phyloP scores from a whole-genome alignment of 2,329 filamentous ascomycete genomes.

The Didymella exigua region DNA sequence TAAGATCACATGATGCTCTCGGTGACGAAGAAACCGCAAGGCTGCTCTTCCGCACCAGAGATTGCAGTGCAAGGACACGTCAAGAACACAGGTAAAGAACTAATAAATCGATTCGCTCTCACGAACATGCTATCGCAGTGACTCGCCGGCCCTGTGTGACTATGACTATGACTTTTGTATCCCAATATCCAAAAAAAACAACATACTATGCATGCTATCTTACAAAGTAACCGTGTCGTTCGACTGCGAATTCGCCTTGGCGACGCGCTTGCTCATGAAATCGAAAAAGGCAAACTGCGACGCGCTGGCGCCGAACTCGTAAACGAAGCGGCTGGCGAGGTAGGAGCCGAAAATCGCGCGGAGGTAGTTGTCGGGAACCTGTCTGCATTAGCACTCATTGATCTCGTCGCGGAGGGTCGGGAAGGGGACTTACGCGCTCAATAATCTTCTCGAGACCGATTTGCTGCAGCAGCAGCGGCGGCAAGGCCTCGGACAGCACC shows the following conservation, averaged over 20 bases:
- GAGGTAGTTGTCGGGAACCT: conserved; percentile 89
- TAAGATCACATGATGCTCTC: neutral
- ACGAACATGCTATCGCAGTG: neutral
- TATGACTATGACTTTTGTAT: neutral
- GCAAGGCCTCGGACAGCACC: conserved; percentile 84
- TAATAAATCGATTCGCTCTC: neutral
- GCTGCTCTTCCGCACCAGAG: neutral
- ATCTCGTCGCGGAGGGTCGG: no score
- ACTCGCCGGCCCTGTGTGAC: neutral
- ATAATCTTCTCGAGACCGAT: conserved; percentile 90
- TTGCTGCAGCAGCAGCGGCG: conserved; percentile 81
- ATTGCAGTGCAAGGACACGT: neutral
- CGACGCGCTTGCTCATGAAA: conserved; percentile 66
- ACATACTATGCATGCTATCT: neutral
- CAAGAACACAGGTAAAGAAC: neutral
- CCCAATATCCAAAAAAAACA: neutral
- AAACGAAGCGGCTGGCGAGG: conserved; percentile 93
- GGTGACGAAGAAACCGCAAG: no score
- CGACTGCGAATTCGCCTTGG: conserved; percentile 30
- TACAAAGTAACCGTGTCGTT: neutral
- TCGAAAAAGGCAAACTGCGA: conserved; percentile 99
- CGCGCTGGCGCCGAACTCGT: conserved; percentile 88
- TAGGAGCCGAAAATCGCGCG: conserved; percentile 96
- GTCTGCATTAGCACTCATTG: conserved; percentile 30
- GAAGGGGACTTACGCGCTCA: conserved; percentile 64